Base-by-base conservation (phyloP, 2,329 filamentous ascomycete genomes). In the Simplicillium aogashimaense region DNA sequence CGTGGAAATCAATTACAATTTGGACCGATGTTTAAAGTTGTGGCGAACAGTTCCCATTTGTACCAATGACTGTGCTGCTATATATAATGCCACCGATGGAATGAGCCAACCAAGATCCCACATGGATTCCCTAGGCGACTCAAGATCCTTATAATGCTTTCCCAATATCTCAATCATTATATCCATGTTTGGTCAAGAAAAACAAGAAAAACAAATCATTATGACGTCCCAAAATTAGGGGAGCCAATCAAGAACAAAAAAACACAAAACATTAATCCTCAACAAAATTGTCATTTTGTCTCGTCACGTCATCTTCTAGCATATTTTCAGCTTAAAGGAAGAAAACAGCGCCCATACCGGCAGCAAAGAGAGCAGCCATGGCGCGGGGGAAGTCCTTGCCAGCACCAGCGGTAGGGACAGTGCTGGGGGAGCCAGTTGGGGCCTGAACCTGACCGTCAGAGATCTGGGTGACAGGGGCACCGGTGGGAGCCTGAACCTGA, bases 401-500 rank as follows among this genome's bases (percentile, higher is more conserved):
- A 8, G 33, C 31, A 2, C 40, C 41, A 12, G 44, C 43, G 18
- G 28, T 35, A 15, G 41, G 47, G 31, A 42, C 46, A 13, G 41
- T 44, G 13, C 35, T 28, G 29, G 38, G 43, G 29, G 33, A 31
- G 14, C 38, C 40, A 11, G 49, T 50, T 15, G 49, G 43, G 2
- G 37, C 49, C 45, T 52, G 48, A 36, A 43, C 35, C 30, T 32
- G 30, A 32, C 29, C 40, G 11, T 31, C 29, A 2, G 38, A 40
- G 10, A 46, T 45, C 7, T 38, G 25, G 37, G 25, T 18, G 32
- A 37, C 20, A 12, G 43, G 29, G 29, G 38, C 17, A 12, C 28
- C 32, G 31, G 35, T 34, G 20, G 43, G 48, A 33, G 45, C 47
- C 47, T 53, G 49, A 34, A 48, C 44, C 37, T 54, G 51, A 14